Base-by-base conservation (phyloP, 495 filamentous ascomycete genomes). In the Beverwykella pulmonaria region DNA sequence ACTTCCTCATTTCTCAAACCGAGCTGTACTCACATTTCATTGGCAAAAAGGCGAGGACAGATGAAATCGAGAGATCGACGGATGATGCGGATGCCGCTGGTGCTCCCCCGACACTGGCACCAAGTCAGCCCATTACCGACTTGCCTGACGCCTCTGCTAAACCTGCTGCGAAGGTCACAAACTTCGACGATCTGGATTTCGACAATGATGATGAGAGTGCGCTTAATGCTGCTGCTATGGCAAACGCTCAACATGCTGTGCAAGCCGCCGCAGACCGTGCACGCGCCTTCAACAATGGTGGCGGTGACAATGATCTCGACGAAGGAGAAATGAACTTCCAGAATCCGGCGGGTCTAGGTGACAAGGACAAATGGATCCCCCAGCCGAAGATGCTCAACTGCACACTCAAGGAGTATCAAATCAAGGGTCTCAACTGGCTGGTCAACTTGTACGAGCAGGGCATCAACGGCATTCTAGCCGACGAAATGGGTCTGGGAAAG, bases 321-420 rank as follows among this genome's bases (percentile, higher is more conserved):
- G 89, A 96, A 69, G 93, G 92, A 57, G 94, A 99, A 77, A 90
- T 99, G 90, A 98, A 98, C 79, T 99, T 99, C 85, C 94, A 99
- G 79, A 98, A 99, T 75, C 94, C 94, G 4, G 92, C 92, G 3
- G 92, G 92, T 72, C 83, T 99, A 77, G 92, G 92, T 65, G 92
- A 91, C 72, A 91, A 96, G 70, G 90, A 96, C 72, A 23, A 50
- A n/a, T 50, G 20, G 20, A 90, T 99, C 65, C 87, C 91, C 58
- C 94, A 99, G 75, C 94, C 94, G 9, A 93, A 91, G 76, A 89
- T 99, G 81, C 86, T 99, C 71, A 91, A 89, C 68, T 92, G 91
- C 60, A 89, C 93, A 74, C 83, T 99, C 67, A 99, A 99, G 73
- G 94, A 98, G 74, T 98, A 98, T 78, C 94, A 98, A 79, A 77